Percentiles rank a stretch among this genome's conserved stretches.
These are phyloP conservation scores for Hansenula sp. DNA, from an alignment of 1,139 yeast species.

Conservation along the genomic window DNA sequence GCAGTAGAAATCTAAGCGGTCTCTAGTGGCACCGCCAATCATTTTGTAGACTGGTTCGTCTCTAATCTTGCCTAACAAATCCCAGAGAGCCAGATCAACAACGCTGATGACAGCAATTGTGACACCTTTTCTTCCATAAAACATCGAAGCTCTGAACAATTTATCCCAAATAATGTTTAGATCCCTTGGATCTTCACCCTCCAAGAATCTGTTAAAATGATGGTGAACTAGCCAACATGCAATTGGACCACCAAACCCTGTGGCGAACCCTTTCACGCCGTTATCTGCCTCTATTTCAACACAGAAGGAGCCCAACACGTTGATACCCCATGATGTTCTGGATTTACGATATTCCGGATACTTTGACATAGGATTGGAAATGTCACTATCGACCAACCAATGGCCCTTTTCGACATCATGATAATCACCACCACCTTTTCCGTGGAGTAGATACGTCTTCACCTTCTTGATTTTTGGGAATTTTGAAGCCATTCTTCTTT, in stretches of 20 bases:
- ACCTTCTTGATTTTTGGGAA: slow-evolving; percentile 41
- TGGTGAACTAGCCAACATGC: slow-evolving; percentile 45
- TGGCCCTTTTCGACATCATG: slow-evolving; percentile 45
- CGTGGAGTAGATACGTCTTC: slow-evolving; percentile 38
- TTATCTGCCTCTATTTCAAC: slow-evolving; percentile 44
- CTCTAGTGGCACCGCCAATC: slow-evolving; percentile 46
- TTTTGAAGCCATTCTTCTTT: slow-evolving; percentile 8
- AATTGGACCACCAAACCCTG: slow-evolving; percentile 51
- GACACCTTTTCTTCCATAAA: slow-evolving; percentile 46
- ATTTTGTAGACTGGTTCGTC: slow-evolving; percentile 46
- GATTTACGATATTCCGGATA: slow-evolving; percentile 39
- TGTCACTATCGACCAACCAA: slow-evolving; percentile 42
- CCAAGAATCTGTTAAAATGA: slow-evolving; percentile 41
- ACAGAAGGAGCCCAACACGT: slow-evolving; percentile 47
- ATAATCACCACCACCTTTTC: slow-evolving; percentile 47
- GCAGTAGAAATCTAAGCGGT: slow-evolving; percentile 41
- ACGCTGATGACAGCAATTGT: slow-evolving; percentile 44
- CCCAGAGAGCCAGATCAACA: slow-evolving; percentile 47
- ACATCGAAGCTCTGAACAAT: slow-evolving; percentile 45
- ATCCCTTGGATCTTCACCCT: slow-evolving; percentile 44
- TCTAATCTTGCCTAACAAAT: slow-evolving; percentile 43
- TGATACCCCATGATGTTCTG: slow-evolving; percentile 46
- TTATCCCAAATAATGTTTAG: slow-evolving; percentile 43
- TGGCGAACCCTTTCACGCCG: slow-evolving; percentile 45
- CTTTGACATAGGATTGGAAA: slow-evolving; percentile 46